These are phyloP conservation scores for Ustilago tritici DNA, from an alignment of 1,284 basidiomycete species.

Conservation along the genomic window DNA sequence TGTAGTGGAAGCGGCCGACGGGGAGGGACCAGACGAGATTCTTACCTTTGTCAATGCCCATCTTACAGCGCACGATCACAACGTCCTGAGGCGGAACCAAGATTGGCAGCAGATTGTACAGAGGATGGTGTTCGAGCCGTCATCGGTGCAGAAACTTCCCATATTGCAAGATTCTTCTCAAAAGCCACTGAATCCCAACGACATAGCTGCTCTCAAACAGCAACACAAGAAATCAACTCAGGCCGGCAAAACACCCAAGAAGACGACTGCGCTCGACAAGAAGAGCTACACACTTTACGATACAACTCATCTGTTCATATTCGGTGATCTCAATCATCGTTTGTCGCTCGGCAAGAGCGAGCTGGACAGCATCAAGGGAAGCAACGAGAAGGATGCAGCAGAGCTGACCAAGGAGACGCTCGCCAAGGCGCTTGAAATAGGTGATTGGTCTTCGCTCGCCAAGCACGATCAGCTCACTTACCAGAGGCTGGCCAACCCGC, in stretches of 20 bases:
- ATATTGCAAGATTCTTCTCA: slow-evolving; percentile 34
- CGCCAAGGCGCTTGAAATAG: slow-evolving; percentile 37
- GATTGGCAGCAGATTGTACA: slow-evolving; percentile 85
- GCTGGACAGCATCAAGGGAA: slow-evolving; percentile 12
- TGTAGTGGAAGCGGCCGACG: slow-evolving; percentile 73
- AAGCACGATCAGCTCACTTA: slow-evolving; percentile 63
- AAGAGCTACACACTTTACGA: slow-evolving; percentile 66
- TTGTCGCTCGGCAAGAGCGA: slow-evolving; percentile 56
- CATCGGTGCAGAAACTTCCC: slow-evolving; percentile 44
- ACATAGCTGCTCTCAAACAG: slow-evolving; percentile 65
- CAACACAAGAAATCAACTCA: slow-evolving; percentile 57
- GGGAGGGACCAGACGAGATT: slow-evolving; percentile 46
- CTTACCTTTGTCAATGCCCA: slow-evolving; percentile 91
- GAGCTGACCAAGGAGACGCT: slow-evolving; percentile 45
- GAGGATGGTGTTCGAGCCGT: slow-evolving; percentile 78
- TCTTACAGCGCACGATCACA: slow-evolving; percentile 83
- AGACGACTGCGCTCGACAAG: slow-evolving; percentile 56
- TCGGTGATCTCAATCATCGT: slow-evolving; percentile 70
- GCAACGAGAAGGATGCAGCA: slow-evolving; percentile 16
- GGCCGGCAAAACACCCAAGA: slow-evolving; percentile 76
- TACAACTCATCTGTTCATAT: slow-evolving; percentile 67
- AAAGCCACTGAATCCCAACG: slow-evolving; percentile 24
- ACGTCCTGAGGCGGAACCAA: slow-evolving; percentile 78
- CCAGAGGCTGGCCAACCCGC: slow-evolving; percentile 37
- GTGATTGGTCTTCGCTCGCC: slow-evolving; percentile 57